phyloP scores from a whole-genome alignment of 768 basidiomycete species.

The Tephrocybe sp. region DNA sequence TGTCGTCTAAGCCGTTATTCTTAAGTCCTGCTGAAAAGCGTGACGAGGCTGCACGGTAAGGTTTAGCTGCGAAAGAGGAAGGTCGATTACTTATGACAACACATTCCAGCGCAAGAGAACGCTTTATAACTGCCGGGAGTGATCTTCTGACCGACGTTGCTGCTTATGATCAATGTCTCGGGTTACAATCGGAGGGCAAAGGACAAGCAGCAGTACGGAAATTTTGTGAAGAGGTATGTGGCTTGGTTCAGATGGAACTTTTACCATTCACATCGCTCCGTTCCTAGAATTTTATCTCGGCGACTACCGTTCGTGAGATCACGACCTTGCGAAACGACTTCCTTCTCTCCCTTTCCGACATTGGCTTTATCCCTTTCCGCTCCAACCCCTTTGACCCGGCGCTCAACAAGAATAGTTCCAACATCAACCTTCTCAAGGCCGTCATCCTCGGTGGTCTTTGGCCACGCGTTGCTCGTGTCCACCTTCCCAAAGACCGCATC shows the following conservation, averaged over 20 bases:
- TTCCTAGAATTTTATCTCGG: constrained; percentile 79
- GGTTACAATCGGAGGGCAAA: constrained; percentile 50
- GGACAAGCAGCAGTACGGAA: constrained; percentile 41
- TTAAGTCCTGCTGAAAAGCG: constrained; percentile 78
- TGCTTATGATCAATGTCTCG: constrained; percentile 68
- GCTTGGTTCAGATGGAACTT: background rate
- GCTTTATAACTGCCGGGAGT: constrained; percentile 71
- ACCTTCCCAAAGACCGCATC: constrained; percentile 69
- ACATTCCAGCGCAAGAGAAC: constrained; percentile 60
- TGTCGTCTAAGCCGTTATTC: constrained; percentile 91
- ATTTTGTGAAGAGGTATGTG: constrained; percentile 72
- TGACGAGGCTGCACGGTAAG: constrained; percentile 74
- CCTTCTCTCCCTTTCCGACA: constrained; percentile 61
- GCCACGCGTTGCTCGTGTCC: constrained; percentile 78
- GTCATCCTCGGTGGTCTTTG: constrained; percentile 86
- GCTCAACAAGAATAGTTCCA: constrained; percentile 65
- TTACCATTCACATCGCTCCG: constrained; percentile 1
- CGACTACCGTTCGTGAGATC: constrained; percentile 73
- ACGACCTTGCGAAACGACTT: constrained; percentile 78
- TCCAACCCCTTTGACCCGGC: constrained; percentile 44
- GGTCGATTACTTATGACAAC: background rate
- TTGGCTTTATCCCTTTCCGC: constrained; percentile 63
- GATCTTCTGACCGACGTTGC: constrained; percentile 83
- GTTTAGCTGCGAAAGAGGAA: background rate
- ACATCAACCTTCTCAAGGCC: constrained; percentile 79